Percentiles rank a stretch among this genome's conserved stretches.
phyloP scores from a whole-genome alignment of 2,329 filamentous ascomycete species.

The Aplosporella prunicola region DNA sequence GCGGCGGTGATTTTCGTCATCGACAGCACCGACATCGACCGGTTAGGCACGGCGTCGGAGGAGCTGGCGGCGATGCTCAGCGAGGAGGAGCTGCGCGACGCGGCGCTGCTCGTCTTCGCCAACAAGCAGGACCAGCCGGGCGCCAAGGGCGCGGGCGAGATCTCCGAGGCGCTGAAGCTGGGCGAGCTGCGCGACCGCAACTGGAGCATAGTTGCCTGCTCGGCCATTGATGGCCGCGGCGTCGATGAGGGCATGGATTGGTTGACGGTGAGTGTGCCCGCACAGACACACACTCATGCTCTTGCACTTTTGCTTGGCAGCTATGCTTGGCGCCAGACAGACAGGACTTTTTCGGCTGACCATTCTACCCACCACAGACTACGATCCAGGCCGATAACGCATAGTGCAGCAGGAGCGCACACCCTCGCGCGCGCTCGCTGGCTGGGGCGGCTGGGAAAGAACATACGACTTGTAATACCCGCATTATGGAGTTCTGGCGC shows the following conservation, averaged over 20 bases:
- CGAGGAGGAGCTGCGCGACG: conserved; percentile 92
- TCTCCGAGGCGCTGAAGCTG: conserved; percentile 82
- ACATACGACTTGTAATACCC: conserved; percentile 9
- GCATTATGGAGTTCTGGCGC: conserved; percentile 9
- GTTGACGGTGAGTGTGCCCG: conserved; percentile 65
- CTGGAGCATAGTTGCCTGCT: conserved; percentile 98
- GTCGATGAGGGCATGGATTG: conserved; percentile 98
- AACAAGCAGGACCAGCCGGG: conserved; percentile 99
- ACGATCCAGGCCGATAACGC: conserved; percentile 11
- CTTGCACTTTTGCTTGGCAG: not conserved
- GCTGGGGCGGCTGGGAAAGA: not conserved
- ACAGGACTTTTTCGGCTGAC: not conserved
- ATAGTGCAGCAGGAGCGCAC: conserved; percentile 1
- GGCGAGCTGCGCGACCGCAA: conserved; percentile 91
- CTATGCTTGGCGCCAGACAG: not conserved
- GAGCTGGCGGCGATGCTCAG: conserved; percentile 92
- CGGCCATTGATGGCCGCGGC: conserved; percentile 87
- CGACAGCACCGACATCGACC: conserved; percentile 94
- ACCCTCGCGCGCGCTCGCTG: not conserved
- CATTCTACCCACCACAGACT: no score
- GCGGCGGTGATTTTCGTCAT: conserved; percentile 98
- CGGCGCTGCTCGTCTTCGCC: conserved; percentile 85
- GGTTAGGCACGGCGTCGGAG: conserved; percentile 82
- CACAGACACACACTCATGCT: not conserved
- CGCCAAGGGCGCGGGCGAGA: conserved; percentile 91